Evolutionary conservation across 108 stramenopile species (phyloP).

Genomic region (Fragilaria radians): DNA sequence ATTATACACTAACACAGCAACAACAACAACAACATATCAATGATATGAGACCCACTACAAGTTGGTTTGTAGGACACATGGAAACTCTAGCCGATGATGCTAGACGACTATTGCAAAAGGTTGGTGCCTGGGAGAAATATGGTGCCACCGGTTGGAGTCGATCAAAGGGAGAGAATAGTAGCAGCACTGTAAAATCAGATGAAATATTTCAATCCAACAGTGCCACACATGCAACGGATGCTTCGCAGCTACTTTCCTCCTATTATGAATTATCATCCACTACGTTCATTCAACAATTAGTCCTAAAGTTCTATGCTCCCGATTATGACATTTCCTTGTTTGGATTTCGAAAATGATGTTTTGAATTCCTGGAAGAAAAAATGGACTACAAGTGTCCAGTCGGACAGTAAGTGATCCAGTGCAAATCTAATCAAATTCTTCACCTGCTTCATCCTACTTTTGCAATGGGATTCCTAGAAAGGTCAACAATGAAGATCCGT

Average conservation of each 20-base stretch:
- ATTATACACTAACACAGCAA: not conserved
- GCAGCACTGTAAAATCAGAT: constrained; percentile 12
- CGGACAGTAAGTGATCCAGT: not conserved
- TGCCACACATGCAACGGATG: not conserved
- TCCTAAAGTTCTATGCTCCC: not conserved
- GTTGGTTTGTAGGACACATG: constrained; percentile 31
- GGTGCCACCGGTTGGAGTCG: constrained; percentile 44
- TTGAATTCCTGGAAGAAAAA: not conserved
- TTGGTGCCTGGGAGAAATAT: constrained; percentile 34
- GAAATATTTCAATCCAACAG: constrained; percentile 27
- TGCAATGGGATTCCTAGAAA: no score
- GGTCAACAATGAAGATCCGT: not conserved
- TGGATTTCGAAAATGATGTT: not conserved
- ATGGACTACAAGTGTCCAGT: not conserved
- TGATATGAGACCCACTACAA: no score
- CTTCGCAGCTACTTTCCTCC: not conserved
- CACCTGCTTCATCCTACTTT: no score
- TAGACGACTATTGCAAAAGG: constrained; percentile 12
- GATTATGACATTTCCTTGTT: not conserved
- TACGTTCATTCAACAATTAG: not conserved
- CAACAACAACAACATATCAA: no score
- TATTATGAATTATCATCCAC: not conserved
- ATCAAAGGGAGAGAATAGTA: no score
- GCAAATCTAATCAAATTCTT: not conserved
- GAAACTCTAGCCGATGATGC: constrained; percentile 21